phyloP scores from a whole-genome alignment of 2,329 filamentous ascomycete species.

The Coniochaeta sp. region DNA sequence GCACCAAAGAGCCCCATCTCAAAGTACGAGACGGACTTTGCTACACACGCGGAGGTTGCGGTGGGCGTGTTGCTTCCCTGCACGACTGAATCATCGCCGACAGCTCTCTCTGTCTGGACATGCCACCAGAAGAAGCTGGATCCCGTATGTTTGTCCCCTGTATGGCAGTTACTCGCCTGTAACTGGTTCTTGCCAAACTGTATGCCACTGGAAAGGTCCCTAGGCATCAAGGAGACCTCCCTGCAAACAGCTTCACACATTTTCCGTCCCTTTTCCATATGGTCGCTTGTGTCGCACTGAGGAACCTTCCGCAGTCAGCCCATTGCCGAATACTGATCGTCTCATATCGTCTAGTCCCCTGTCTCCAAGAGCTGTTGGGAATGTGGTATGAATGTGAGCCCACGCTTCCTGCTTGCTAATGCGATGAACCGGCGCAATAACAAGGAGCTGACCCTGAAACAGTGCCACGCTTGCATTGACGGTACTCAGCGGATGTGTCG shows the following conservation, averaged over 20 bases:
- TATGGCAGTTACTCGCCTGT: background rate
- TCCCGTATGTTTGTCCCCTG: background rate
- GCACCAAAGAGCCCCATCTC: conserved; percentile 3
- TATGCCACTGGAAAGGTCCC: conserved; percentile 14
- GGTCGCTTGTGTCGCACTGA: background rate
- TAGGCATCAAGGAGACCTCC: conserved; percentile 8
- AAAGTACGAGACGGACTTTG: conserved; percentile 16
- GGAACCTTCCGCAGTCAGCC: background rate
- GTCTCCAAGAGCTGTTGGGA: conserved; percentile 74
- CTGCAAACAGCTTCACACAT: background rate
- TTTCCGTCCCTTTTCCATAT: background rate
- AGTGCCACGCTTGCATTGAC: conserved; percentile 72
- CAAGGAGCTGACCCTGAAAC: background rate
- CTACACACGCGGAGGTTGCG: background rate
- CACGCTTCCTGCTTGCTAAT: background rate
- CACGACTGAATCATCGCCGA: background rate
- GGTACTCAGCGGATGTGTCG: conserved; percentile 64
- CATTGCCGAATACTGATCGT: background rate
- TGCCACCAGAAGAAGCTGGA: background rate
- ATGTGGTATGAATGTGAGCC: conserved; percentile 69
- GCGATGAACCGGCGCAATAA: background rate
- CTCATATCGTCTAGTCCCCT: conserved; percentile 35
- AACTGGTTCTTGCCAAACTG: conserved; percentile 4
- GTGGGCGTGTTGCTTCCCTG: background rate
- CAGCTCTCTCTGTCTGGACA: background rate